Evolutionary conservation across 148 eudicot genomes (phyloP).

Genomic region (Suaeda aralocaspica): DNA sequence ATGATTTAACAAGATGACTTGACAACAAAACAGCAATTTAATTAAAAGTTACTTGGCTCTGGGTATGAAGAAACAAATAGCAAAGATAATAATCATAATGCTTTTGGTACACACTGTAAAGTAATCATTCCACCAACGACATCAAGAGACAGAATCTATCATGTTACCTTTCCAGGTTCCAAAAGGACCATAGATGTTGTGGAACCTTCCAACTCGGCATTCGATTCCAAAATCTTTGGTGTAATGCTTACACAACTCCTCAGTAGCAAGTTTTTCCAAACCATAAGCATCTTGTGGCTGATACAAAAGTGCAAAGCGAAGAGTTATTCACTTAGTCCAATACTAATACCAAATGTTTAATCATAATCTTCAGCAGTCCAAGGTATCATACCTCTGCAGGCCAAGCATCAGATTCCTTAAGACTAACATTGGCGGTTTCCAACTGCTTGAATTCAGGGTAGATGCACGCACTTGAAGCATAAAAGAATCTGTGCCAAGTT

Average conservation of each 20-base stretch:
- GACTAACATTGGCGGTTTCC: constrained; percentile 49
- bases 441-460: constrained; percentile 60
- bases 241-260: constrained; percentile 61
- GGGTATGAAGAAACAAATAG: neutral
- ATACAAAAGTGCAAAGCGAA: neutral
- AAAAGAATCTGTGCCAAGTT: constrained; percentile 39
- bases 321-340: neutral
- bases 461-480: constrained; percentile 60
- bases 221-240: constrained; percentile 53
- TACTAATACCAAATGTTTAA: neutral
- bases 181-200: constrained; percentile 60
- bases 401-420: constrained; percentile 58
- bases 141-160: constrained; percentile 1
- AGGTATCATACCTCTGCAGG: constrained; percentile 44
- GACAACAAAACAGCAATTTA: neutral
- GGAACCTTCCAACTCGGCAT: constrained; percentile 59
- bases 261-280: constrained; percentile 55
- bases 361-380: neutral
- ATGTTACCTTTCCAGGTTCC: constrained; percentile 57
- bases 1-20: no score
- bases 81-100: neutral
- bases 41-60: neutral
- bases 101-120: neutral
- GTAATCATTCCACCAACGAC: neutral
- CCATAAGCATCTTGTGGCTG: constrained; percentile 66